Evolutionary conservation across 2,329 filamentous ascomycete species (phyloP), one percentile per base, ranked within the genome.

Genomic region (Fusarium humuli): DNA sequence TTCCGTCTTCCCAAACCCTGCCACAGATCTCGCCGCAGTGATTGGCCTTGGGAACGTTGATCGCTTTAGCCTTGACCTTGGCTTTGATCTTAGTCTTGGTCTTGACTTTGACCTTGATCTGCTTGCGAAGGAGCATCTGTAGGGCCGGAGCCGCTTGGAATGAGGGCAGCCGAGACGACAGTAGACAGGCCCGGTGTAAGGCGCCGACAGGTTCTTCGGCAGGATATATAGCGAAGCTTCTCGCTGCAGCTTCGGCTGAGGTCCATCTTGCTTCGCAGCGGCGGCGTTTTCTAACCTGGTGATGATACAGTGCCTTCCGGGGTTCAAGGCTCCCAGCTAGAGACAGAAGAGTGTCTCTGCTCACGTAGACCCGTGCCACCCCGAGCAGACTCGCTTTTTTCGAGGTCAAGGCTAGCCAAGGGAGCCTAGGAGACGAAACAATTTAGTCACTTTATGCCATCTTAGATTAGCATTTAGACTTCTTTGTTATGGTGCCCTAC

Each of bases 211-310:
- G 2, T 90, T 89, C 77, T 90, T 86, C 47, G 84, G 82, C 18
- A 85, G 78, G 1, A 83, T 81, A 81, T 84, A 87, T 3, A 86
- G 79, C 27, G 84, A 81, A 6, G 85, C 86, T 71, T 87, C 83
- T 18, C 83, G 79, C 44, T 60, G 62, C 16, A 73, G 48, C 2
- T 73, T 69, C 25, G 66, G 61, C n/a, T 61, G 63, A 2, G 57
- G 54, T 2, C 11, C 63, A 50, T 52, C 73, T 46, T 64, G 60
- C 22, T 46, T 25, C 7, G 56, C 16, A 7, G 23, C 23, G n/a
- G 62, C 29, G 12, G 41, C 23, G 23, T 25, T 40, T 8, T 75
- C 76, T 0, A 78, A 50, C 20, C 72, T 77, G 57, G 83, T 82
- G 12, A 86, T 73, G 16, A 80, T 73, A 65, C 84, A 86, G 13